phyloP scores from a whole-genome alignment of 139 green algal genomes.

The Yamagishiella unicocca region DNA sequence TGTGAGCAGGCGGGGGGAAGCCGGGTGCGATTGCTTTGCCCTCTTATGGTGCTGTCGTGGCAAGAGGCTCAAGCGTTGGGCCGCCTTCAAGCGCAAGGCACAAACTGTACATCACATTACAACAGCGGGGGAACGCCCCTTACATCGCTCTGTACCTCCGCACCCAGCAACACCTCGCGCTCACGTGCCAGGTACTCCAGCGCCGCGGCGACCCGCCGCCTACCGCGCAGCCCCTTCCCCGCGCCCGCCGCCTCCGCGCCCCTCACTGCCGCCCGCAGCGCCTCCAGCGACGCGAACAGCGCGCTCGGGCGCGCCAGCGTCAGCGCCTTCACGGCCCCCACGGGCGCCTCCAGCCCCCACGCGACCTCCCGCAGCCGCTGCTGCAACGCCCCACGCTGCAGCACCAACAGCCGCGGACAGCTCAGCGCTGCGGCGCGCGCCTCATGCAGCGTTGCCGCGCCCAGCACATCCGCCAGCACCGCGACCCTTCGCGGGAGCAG shows the following conservation, averaged over 20 bases:
- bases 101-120: neutral
- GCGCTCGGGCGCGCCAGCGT: neutral
- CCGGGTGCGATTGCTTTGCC: no score
- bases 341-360: neutral
- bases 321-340: neutral
- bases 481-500: neutral
- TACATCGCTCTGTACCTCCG: no score
- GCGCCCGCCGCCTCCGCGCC: neutral
- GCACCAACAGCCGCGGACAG: constrained; percentile 7
- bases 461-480: constrained; percentile 3
- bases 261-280: neutral
- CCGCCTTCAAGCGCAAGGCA: no score
- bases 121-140: no score
- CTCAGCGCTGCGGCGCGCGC: neutral
- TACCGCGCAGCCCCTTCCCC: neutral
- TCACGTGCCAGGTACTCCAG: constrained; percentile 6
- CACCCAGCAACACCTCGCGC: neutral
- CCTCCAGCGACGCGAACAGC: neutral
- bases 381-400: neutral
- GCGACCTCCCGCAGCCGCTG: constrained; percentile 28
- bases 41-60: no score
- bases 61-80: no score
- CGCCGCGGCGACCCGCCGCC: neutral
- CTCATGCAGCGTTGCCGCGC: neutral
- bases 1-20: no score